Evolutionary conservation across 2,329 filamentous ascomycete genomes (phyloP), one percentile per base, ranked within the genome.

Genomic region (Aspergillus sp.): DNA sequence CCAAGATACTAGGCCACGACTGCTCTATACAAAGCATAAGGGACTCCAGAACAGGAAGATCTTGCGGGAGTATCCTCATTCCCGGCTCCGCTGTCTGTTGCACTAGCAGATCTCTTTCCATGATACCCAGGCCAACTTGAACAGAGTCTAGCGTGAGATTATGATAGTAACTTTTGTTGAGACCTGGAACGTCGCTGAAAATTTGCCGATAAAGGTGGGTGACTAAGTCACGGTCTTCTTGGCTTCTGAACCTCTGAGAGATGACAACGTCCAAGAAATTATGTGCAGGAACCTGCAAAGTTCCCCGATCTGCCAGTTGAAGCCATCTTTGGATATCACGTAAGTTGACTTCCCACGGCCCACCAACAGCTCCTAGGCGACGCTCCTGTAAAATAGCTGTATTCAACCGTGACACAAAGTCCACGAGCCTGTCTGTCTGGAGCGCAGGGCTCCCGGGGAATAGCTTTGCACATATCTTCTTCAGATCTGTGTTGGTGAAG

Each of bases 301-400:
- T 79, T 1, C 79, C 67, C 0, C 82, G 82, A 10, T 82, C 80
- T 30, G 89, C 76, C 13, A 97, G 73, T 59, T 88, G 83, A 45
- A 96, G 75, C 93, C 93, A 97, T 55, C 93, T 83, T 50, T 94
- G 82, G 3, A 90, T 89, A 69, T 97, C 93, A 69, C 91, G 87
- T 58, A 99, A 76, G 64, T 96, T 99, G 68, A 96, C 94, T 66
- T 96, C 94, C 94, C 91, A 99, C 1, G 95, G 94, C 6, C 87
- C 89, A 42, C 85, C 85, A 38, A 78, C 68, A 11, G 73, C 70
- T 35, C 82, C 83, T 56, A 87, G 78, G 7, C 69, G 70, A 45
- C 78, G 75, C 41, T 75, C 72, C 24, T 80, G 77, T 4, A 85
- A 78, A 22, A 95, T 83, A 33, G 88, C 82, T 26, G 83, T 78